Conservation (phyloP, 176 grass and related monocot species). For the Bonia amplexicaulis region DNA sequence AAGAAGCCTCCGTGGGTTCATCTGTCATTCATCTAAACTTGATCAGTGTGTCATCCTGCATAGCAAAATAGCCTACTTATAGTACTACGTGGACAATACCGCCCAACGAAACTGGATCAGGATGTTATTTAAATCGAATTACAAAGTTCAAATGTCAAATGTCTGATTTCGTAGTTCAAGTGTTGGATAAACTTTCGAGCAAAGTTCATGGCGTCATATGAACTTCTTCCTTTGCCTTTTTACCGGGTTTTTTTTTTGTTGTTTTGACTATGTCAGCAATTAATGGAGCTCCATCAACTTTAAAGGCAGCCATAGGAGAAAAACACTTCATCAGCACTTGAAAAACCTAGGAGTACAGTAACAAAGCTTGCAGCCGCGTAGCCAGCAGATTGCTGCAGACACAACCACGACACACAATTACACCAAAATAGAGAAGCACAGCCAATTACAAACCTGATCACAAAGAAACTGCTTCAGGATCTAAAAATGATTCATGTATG, state of each 20-base stretch:
- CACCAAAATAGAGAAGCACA: not conserved
- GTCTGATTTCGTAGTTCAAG: no score
- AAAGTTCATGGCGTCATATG: no score
- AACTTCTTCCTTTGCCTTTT: not conserved
- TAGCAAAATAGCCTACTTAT: no score
- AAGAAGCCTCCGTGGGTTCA: no score
- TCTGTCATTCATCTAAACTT: no score
- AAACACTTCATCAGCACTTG: not conserved
- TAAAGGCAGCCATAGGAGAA: not conserved
- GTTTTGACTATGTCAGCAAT: not conserved
- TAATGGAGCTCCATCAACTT: not conserved
- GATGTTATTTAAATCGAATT: no score
- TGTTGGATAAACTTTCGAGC: no score
- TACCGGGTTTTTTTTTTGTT: not conserved
- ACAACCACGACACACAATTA: not conserved
- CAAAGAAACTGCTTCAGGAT: not conserved
- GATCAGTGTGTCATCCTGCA: no score
- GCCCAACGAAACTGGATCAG: no score
- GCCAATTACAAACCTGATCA: not conserved
- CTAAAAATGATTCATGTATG: not conserved
- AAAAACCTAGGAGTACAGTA: not conserved
- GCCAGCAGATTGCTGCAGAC: not conserved
- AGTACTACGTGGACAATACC: no score
- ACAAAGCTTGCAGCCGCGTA: not conserved
- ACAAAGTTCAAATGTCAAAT: no score